These are phyloP conservation scores for Euphrasia confusa DNA, from an alignment of 257 asterid species.

Conservation along the genomic window DNA sequence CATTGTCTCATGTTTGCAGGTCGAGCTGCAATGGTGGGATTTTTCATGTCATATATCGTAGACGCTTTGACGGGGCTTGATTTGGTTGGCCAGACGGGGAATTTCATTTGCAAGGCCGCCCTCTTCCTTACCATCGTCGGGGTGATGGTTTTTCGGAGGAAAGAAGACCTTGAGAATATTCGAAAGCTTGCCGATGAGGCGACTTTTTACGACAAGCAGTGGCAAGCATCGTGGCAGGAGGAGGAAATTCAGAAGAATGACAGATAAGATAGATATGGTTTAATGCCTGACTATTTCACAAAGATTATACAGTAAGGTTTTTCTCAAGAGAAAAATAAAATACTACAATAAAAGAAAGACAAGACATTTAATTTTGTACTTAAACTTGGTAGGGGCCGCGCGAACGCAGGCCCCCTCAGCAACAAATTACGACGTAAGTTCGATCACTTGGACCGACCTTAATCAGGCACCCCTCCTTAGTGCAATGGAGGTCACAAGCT, in stretches of 20 bases:
- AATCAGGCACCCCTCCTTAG: constrained; percentile 26
- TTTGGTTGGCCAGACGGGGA: constrained; percentile 64
- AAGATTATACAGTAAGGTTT: too few relatives aligned
- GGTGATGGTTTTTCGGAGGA: constrained; percentile 39
- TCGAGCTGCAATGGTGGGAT: constrained; percentile 75
- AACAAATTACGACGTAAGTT: constrained; percentile 35
- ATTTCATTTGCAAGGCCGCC: constrained; percentile 49
- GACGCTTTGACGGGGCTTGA: constrained; percentile 60
- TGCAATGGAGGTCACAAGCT: constrained; percentile 39
- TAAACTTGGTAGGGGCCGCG: constrained; percentile 20
- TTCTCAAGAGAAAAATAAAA: too few relatives aligned
- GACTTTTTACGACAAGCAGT: constrained; percentile 58
- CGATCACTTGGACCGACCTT: constrained; percentile 38
- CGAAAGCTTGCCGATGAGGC: constrained; percentile 54
- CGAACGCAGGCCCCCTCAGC: constrained; percentile 27
- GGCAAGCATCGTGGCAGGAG: constrained; percentile 60
- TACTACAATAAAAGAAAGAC: too few relatives aligned
- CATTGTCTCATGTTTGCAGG: constrained; percentile 31
- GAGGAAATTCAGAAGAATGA: background rate
- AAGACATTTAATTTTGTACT: too few relatives aligned
- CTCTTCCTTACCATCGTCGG: constrained; percentile 42
- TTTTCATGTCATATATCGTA: constrained; percentile 52
- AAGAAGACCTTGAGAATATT: constrained; percentile 37
- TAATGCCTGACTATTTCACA: too few relatives aligned
- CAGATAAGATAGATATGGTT: too few relatives aligned